phyloP scores from a whole-genome alignment of 1,284 basidiomycete species.

The Naganishia liquefaciens region DNA sequence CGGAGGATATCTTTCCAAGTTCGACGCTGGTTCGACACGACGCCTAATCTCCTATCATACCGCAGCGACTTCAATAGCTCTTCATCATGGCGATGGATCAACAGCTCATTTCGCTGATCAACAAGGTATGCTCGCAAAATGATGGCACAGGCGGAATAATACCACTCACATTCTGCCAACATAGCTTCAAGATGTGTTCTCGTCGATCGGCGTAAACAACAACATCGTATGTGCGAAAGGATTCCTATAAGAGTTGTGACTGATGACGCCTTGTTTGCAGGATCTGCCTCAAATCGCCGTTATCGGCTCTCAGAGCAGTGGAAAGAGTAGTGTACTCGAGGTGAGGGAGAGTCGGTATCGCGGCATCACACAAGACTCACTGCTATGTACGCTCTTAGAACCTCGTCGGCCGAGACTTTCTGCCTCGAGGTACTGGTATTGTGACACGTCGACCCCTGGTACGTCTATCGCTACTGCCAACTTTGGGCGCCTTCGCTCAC shows the following conservation, averaged over 20 bases:
- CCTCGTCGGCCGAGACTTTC: constrained; percentile 94
- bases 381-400: constrained; percentile 62
- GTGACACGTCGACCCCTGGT: constrained; percentile 92
- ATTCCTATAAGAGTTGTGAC: neutral
- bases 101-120: constrained; percentile 54
- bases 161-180: neutral
- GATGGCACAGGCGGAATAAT: neutral
- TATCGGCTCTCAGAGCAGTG: constrained; percentile 59
- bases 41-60: too few relatives aligned
- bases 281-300: constrained; percentile 62
- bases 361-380: too few relatives aligned
- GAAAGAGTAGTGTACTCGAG: constrained; percentile 59
- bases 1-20: too few relatives aligned
- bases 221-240: constrained; percentile 48
- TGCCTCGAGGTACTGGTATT: constrained; percentile 96
- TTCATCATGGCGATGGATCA: constrained; percentile 49
- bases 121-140: constrained; percentile 48
- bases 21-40: too few relatives aligned
- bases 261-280: constrained; percentile 36
- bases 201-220: constrained; percentile 56
- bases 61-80: too few relatives aligned
- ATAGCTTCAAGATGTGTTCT: constrained; percentile 60
- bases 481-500: constrained; percentile 63
- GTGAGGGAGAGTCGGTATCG: constrained; percentile 40
- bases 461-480: constrained; percentile 36